These are phyloP conservation scores for Bidens hawaiensis DNA, from an alignment of 140 eudicot genomes.

Conservation along the genomic window DNA sequence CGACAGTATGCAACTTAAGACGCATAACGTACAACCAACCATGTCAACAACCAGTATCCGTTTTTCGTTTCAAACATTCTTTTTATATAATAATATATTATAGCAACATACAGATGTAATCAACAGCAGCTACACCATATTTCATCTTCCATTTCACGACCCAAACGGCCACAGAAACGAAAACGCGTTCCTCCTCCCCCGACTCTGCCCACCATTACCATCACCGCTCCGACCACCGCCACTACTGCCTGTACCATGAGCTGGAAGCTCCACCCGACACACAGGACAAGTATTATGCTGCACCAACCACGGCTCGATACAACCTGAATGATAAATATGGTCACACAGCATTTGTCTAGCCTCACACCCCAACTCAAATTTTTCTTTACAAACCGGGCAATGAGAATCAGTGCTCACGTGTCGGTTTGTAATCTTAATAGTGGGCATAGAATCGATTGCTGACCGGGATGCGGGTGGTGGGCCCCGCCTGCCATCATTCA, in stretches of 20 bases:
- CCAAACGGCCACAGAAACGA: constrained; percentile 82
- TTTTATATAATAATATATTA: constrained; percentile 18
- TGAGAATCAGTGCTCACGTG: constrained; percentile 78
- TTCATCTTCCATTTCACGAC: constrained; percentile 29
- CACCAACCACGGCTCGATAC: constrained; percentile 89
- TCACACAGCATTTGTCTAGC: constrained; percentile 87
- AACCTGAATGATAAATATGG: constrained; percentile 77
- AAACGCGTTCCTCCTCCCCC: constrained; percentile 68
- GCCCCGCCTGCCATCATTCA: constrained; percentile 55
- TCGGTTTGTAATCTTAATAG: constrained; percentile 57
- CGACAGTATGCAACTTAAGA: neutral
- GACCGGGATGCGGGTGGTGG: constrained; percentile 85
- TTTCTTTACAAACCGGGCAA: constrained; percentile 88
- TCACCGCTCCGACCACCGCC: constrained; percentile 24
- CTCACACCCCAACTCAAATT: constrained; percentile 69
- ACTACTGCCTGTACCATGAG: constrained; percentile 40
- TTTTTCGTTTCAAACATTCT: neutral
- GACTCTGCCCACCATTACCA: constrained; percentile 24
- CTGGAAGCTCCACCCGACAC: constrained; percentile 76
- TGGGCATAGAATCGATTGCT: constrained; percentile 90
- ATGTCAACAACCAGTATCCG: neutral
- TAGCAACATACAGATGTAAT: constrained; percentile 16
- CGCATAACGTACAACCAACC: neutral
- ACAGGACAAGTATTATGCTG: constrained; percentile 93
- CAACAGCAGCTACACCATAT: constrained; percentile 16